Evolutionary conservation across 2,329 filamentous ascomycete species (phyloP), one percentile per base, ranked within the genome.

Genomic region (Colletotrichum sp.): DNA sequence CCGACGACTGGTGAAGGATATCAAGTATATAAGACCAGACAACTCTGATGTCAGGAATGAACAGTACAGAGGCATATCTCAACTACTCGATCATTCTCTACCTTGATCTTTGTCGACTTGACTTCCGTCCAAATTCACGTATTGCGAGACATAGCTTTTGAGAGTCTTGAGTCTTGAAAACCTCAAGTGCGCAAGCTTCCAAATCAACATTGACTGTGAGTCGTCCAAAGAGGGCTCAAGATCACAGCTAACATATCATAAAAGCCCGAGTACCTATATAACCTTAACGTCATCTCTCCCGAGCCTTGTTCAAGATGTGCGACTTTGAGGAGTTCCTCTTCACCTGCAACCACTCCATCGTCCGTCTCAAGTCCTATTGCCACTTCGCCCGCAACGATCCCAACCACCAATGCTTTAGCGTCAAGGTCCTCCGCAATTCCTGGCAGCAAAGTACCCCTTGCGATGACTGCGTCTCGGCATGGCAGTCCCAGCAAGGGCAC

Each of bases 321-420:
- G 91, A 93, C 81, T 95, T 87, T 83, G 93, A 96, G 82, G 91
- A 93, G 77, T 93, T 94, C 79, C 83, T 91, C 75, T 95, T 93
- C 82, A 84, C 82, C 68, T 96, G 94, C 85, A 88, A 88, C 34
- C 93, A 95, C 84, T 88, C 87, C 7, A 85, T 86, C 18, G 84
- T 89, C 30, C 90, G 92, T 24, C 86, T 94, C 34, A 92, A 93
- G 81, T 92, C 91, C 28, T 90, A 95, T 83, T 96, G 94, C 83
- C 94, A 96, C 84, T 92, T 92, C 79, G 93, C 94, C 8, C 92
- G 94, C 75, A 95, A 94, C 81, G 92, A 95, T 79, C 91, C 91
- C 1, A 88, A 90, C 77, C 93, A 96, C 82, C 88, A 92, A 79
- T 96, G 94, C 83, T 91, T 90, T 78, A 89, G 92, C 13, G 90